These are phyloP conservation scores for Neonectria neomacrospora DNA, from an alignment of 2,329 filamentous ascomycete genomes.

Conservation along the genomic window DNA sequence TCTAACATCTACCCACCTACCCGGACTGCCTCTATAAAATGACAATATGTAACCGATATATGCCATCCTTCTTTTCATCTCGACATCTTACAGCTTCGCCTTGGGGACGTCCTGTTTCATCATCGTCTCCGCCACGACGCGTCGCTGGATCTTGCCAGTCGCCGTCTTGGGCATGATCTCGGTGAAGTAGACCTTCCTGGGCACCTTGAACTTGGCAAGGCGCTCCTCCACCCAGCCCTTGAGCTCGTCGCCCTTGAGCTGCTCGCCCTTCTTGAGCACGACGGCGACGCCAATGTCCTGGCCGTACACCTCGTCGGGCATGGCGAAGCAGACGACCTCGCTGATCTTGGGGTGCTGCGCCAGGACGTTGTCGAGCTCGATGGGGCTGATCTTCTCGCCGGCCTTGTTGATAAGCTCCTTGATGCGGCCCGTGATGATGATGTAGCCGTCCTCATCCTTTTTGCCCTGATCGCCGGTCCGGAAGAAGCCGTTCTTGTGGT, in stretches of 20 bases:
- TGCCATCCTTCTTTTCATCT: not conserved
- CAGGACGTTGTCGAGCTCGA: constrained; percentile 86
- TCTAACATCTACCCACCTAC: not conserved
- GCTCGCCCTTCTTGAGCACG: constrained; percentile 74
- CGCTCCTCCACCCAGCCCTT: constrained; percentile 75
- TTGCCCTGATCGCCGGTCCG: constrained; percentile 89
- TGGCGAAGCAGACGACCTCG: constrained; percentile 86
- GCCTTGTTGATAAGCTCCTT: constrained; percentile 94
- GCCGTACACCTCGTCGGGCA: constrained; percentile 84
- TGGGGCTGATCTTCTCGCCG: constrained; percentile 89
- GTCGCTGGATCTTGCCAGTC: constrained; percentile 88
- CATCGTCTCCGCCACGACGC: constrained; percentile 89
- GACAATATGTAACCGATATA: not conserved
- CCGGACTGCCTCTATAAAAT: constrained; percentile 1
- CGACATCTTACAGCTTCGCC: constrained; percentile 63
- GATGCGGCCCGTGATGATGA: constrained; percentile 89
- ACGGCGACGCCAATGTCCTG: constrained; percentile 84
- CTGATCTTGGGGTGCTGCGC: constrained; percentile 77
- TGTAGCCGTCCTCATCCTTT: constrained; percentile 81
- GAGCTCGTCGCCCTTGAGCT: constrained; percentile 68
- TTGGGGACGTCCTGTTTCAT: constrained; percentile 71
- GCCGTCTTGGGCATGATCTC: constrained; percentile 89
- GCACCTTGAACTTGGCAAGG: constrained; percentile 85
- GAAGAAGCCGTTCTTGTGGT: constrained; percentile 83
- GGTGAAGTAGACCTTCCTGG: constrained; percentile 86